phyloP scores from a whole-genome alignment of 208 protist species.

The Crithidia acanthocephali region DNA sequence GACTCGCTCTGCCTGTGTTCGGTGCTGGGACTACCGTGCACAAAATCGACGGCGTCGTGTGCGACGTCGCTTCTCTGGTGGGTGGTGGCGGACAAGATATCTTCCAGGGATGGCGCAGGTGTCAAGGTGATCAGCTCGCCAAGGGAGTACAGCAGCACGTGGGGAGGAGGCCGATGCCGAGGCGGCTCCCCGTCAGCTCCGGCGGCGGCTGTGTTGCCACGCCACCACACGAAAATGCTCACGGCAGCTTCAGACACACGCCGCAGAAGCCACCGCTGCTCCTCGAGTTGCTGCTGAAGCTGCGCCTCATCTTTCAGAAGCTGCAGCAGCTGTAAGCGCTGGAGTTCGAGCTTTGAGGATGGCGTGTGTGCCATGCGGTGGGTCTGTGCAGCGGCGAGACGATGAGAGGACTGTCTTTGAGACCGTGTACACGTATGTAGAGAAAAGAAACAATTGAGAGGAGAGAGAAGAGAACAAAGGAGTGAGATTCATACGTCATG shows the following conservation, averaged over 20 bases:
- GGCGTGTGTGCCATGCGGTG: not conserved
- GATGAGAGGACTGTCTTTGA: too few relatives aligned
- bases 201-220: conserved; percentile 2
- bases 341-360: not conserved
- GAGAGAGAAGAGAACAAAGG: too few relatives aligned
- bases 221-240: conserved; percentile 25
- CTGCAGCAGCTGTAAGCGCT: conserved; percentile 20
- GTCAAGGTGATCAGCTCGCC: conserved; percentile 29
- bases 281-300: conserved; percentile 23
- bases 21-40: too few relatives aligned
- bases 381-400: not conserved
- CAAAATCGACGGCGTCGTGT: not conserved
- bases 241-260: conserved; percentile 20
- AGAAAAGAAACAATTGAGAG: not conserved
- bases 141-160: conserved; percentile 30
- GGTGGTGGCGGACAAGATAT: not conserved
- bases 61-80: not conserved
- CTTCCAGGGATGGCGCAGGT: not conserved
- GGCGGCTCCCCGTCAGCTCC: not conserved
- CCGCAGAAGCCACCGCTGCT: conserved; percentile 25
- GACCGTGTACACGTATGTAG: too few relatives aligned
- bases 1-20: too few relatives aligned
- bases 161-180: not conserved
- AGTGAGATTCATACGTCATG: too few relatives aligned
- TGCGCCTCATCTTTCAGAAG: conserved; percentile 19